These are phyloP conservation scores for Linaria vulgaris DNA, from an alignment of 257 asterid species.

Conservation along the genomic window DNA sequence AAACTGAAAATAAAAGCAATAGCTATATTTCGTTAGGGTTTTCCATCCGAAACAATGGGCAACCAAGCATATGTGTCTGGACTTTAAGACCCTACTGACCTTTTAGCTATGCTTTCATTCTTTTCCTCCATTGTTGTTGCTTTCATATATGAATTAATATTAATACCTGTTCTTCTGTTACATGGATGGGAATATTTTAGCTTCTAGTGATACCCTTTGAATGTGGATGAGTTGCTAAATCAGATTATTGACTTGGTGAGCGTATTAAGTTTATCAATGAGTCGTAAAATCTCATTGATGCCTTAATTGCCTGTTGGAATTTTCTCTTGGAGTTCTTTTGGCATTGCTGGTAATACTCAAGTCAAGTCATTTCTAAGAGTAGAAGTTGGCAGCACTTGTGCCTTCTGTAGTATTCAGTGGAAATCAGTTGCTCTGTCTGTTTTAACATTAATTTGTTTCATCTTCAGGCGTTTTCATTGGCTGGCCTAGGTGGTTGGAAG, in stretches of 20 bases:
- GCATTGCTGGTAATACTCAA: not conserved
- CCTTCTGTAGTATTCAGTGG: slow-evolving; percentile 13
- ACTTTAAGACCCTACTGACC: too few relatives aligned
- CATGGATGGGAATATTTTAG: not conserved
- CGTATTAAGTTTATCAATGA: slow-evolving; percentile 2
- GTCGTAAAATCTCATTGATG: not conserved
- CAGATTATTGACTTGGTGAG: not conserved
- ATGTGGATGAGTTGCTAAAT: not conserved
- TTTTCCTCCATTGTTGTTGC: too few relatives aligned
- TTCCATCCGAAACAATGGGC: too few relatives aligned
- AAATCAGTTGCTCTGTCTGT: slow-evolving; percentile 2
- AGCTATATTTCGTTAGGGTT: too few relatives aligned
- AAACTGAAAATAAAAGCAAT: too few relatives aligned
- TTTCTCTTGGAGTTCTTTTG: not conserved
- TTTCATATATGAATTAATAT: too few relatives aligned
- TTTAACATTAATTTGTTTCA: slow-evolving; percentile 27
- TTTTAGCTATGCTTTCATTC: too few relatives aligned
- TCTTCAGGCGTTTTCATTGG: slow-evolving; percentile 75
- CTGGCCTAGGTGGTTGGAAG: slow-evolving; percentile 96
- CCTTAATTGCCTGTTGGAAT: not conserved
- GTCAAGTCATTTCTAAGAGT: slow-evolving; percentile 10
- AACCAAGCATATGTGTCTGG: too few relatives aligned
- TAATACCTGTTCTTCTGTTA: too few relatives aligned
- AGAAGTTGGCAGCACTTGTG: slow-evolving; percentile 9
- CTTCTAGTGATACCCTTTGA: not conserved